Percentiles rank a stretch among this genome's conserved stretches.
Evolutionary conservation across 169 alveolate genomes (phyloP).

Genomic region (Ichthyophthirius multifiliis): DNA sequence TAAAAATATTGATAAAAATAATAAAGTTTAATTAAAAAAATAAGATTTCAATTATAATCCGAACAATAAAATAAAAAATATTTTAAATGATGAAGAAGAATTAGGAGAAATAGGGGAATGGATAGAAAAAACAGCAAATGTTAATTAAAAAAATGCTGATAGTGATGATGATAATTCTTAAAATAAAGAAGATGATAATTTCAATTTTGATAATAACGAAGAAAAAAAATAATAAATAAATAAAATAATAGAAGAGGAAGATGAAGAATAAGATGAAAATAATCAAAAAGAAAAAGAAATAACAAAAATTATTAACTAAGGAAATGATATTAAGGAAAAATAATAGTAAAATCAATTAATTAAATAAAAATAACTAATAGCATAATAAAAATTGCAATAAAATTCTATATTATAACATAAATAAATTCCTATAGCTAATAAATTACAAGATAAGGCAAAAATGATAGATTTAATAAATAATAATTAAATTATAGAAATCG

Average conservation of each 20-base stretch:
- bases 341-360: background rate
- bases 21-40: background rate
- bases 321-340: background rate
- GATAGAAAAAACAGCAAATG: slow-evolving; percentile 26
- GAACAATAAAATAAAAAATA: background rate
- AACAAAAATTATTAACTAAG: background rate
- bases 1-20: background rate
- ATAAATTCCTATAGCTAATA: slow-evolving; percentile 26
- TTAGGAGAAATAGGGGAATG: slow-evolving; percentile 42
- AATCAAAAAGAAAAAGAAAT: background rate
- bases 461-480: slow-evolving; percentile 11
- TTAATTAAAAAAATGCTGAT: slow-evolving; percentile 6
- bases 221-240: background rate
- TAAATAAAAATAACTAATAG: background rate
- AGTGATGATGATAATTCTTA: background rate
- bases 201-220: slow-evolving; percentile 7
- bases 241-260: background rate
- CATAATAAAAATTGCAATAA: background rate
- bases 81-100: slow-evolving; percentile 25
- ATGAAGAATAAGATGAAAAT: background rate
- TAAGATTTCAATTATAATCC: background rate
- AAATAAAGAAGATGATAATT: slow-evolving; percentile 13
- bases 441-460: slow-evolving; percentile 26
- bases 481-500: background rate
- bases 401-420: background rate